Evolutionary conservation across 1,284 basidiomycete species (phyloP), one percentile per base, ranked within the genome.

Genomic region (Phylloboletellus chloephorus): DNA sequence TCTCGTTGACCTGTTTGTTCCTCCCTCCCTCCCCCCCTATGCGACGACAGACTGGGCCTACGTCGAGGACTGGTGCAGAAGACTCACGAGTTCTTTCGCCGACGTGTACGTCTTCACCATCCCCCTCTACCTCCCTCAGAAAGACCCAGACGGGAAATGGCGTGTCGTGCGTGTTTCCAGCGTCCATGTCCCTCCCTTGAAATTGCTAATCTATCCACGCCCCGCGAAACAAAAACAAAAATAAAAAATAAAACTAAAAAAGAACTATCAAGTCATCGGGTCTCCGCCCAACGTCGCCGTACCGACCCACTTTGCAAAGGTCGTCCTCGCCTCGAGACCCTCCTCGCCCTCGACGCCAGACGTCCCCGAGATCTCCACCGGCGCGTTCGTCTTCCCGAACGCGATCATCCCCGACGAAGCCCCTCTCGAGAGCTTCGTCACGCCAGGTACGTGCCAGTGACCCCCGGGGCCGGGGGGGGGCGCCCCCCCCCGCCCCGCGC

Each of bases 101-200:
- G 93, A 98, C 58, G 92, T 98, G 36, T 98, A 95, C 63, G 83
- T 98, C 29, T 99, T 98, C 65, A 99, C 96, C 7, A 76, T 99
- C 17, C 96, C 96, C 0, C 73, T 99, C n/a, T 98, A 98, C 67
- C 78, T 98, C 9, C 96, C 96, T 2, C 80, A 78, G 34, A 76
- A 78, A 41, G 82, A 88, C 7, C 53, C 77, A 1, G 93, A 98
- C 60, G 93, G 93, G 7, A 98, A 95, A 69, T 97, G 85, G 81
- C 79, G 90, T 41, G 87, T 98, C 52, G 91, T 93, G 53, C 68
- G 88, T 76, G 30, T 43, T n/a, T 19, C 16, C 20, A 3, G 26
- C 5, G 1, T 23, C 11, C 16, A 2, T 20, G 11, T 7, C 26
- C 7, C 19, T 17, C 2, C 19, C 32, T 28, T 22, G 19, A 20